phyloP scores from a whole-genome alignment of 768 basidiomycete species.

The Suillus subaureus region DNA sequence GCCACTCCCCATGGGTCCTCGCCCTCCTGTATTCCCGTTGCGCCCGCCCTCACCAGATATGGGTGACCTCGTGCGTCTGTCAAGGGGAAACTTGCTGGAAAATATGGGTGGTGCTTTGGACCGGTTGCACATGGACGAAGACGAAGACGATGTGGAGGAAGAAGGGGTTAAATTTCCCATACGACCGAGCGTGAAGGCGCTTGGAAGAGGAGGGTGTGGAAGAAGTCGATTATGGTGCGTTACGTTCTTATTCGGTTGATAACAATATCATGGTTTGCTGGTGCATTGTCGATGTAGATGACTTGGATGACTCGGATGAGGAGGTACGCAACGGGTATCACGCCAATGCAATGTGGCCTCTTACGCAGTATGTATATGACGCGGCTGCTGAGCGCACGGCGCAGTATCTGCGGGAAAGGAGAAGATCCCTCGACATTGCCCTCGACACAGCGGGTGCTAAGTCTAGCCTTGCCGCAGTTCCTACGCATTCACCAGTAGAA shows the following conservation, averaged over 20 bases:
- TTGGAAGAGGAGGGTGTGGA: no score
- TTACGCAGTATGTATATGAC: slow-evolving; percentile 84
- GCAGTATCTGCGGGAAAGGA: slow-evolving; percentile 54
- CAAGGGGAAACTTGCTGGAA: slow-evolving; percentile 27
- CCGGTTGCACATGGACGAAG: slow-evolving; percentile 31
- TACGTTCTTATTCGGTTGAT: no score
- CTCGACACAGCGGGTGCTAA: neutral
- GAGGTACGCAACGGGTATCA: neutral
- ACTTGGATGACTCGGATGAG: slow-evolving; percentile 56
- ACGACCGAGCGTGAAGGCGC: no score
- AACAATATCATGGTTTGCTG: no score
- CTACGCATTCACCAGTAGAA: neutral
- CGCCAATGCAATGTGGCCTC: slow-evolving; percentile 31
- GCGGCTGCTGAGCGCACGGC: slow-evolving; percentile 82
- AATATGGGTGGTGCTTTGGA: slow-evolving; percentile 29
- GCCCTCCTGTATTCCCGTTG: slow-evolving; percentile 57
- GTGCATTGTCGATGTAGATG: no score
- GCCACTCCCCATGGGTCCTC: slow-evolving; percentile 72
- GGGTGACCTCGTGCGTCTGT: slow-evolving; percentile 12
- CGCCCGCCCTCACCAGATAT: slow-evolving; percentile 76
- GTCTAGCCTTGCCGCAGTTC: neutral
- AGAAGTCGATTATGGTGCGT: no score
- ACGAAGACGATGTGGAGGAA: slow-evolving; percentile 26
- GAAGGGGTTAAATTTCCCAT: slow-evolving; percentile 26
- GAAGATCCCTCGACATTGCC: neutral